A percentile compares a stretch with the other conserved stretches of the same genome.
phyloP scores from a whole-genome alignment of 306 rosid genomes.

The Albizia julibrissin region DNA sequence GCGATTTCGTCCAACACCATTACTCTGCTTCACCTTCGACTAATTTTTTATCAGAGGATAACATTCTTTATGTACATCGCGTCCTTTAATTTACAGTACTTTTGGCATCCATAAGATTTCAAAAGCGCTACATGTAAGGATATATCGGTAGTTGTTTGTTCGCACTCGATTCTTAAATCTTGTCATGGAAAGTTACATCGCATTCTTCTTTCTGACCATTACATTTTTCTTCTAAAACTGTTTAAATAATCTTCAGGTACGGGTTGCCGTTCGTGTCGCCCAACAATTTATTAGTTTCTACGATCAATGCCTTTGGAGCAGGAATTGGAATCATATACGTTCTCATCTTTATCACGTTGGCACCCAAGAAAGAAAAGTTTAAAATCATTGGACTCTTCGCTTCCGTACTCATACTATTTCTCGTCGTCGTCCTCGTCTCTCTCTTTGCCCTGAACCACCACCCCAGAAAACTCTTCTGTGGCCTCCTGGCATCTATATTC shows the following conservation, averaged over 20 bases:
- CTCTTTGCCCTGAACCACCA: slow-evolving; percentile 56
- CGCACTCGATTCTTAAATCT: neutral
- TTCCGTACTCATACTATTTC: slow-evolving; percentile 44
- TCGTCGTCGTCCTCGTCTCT: slow-evolving; percentile 64
- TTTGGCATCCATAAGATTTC: neutral
- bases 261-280: slow-evolving; percentile 85
- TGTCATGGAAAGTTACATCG: neutral
- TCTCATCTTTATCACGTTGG: slow-evolving; percentile 48
- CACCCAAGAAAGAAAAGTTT: slow-evolving; percentile 56
- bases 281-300: slow-evolving; percentile 68
- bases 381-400: slow-evolving; percentile 58
- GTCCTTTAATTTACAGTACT: neutral
- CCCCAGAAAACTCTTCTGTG: slow-evolving; percentile 65
- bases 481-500: slow-evolving; percentile 64
- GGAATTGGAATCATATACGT: slow-evolving; percentile 65
- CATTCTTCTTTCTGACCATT: neutral
- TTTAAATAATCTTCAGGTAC: slow-evolving; percentile 51
- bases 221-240: neutral
- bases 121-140: neutral
- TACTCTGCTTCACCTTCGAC: neutral
- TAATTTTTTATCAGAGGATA: neutral
- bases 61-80: too few relatives aligned
- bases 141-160: neutral
- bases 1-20: neutral
- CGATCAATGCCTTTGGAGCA: slow-evolving; percentile 75